phyloP scores from a whole-genome alignment of 805 yeast genomes.

The Lachancea mirantina region DNA sequence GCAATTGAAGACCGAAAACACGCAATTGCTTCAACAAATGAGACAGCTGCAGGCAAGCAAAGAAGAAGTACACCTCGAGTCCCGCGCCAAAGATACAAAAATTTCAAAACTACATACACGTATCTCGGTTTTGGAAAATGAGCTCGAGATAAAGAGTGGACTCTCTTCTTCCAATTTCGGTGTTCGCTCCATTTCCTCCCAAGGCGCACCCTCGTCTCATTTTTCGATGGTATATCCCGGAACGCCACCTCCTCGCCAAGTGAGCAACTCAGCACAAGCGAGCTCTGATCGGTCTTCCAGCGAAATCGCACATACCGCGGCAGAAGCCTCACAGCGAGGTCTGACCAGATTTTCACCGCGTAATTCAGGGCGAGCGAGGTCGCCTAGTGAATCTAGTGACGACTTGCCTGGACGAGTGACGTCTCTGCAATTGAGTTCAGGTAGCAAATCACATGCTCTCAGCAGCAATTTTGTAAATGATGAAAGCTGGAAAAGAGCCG shows the following conservation, averaged over 20 bases:
- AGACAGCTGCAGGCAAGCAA: conserved; percentile 14
- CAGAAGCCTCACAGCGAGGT: not conserved
- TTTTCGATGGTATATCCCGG: conserved; percentile 5
- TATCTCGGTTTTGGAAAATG: conserved; percentile 12
- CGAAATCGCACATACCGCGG: conserved; percentile 8
- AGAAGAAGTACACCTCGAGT: conserved; percentile 17
- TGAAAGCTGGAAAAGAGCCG: conserved; percentile 80
- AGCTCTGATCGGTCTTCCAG: conserved; percentile 2
- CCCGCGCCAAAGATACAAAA: conserved; percentile 20
- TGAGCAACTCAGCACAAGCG: conserved; percentile 1
- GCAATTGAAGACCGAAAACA: conserved; percentile 46
- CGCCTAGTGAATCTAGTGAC: conserved; percentile 27
- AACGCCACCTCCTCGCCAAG: conserved; percentile 6
- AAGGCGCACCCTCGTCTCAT: conserved; percentile 6
- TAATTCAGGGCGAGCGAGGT: conserved; percentile 32
- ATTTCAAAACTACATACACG: conserved; percentile 19
- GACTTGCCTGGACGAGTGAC: conserved; percentile 27
- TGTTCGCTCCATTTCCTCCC: conserved; percentile 15
- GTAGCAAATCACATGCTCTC: conserved; percentile 9
- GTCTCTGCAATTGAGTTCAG: conserved; percentile 17
- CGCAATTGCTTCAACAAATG: conserved; percentile 31
- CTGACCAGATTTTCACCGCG: conserved; percentile 3
- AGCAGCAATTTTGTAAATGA: conserved; percentile 39
- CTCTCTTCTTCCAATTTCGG: conserved; percentile 14
- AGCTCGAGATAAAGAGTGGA: conserved; percentile 10